These are phyloP conservation scores for Moringa oleifera DNA, from an alignment of 345 rosid genomes.

Conservation along the genomic window DNA sequence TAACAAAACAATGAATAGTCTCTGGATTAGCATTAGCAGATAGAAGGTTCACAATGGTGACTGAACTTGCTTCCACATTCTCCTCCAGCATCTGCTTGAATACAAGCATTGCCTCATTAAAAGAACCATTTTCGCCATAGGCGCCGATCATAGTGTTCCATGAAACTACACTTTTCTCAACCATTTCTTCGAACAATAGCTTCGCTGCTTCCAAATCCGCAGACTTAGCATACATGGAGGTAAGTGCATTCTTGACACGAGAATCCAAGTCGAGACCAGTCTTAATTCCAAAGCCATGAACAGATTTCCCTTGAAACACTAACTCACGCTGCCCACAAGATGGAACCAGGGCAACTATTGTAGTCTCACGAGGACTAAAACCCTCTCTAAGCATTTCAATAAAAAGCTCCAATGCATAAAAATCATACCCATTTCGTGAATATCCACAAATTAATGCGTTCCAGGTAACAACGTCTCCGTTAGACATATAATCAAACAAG, in stretches of 20 bases:
- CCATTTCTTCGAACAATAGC: conserved; percentile 44
- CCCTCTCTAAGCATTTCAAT: conserved; percentile 56
- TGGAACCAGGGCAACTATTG: conserved; percentile 60
- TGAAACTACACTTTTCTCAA: conserved; percentile 50
- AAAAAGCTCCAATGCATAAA: conserved; percentile 40
- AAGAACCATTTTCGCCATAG: conserved; percentile 51
- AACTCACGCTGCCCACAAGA: conserved; percentile 48
- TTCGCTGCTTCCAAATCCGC: conserved; percentile 51
- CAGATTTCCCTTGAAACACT: conserved; percentile 49
- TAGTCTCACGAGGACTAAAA: conserved; percentile 39
- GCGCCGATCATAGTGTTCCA: conserved; percentile 86
- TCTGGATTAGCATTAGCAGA: conserved; percentile 47
- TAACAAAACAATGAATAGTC: conserved; percentile 44
- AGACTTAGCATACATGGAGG: conserved; percentile 61
- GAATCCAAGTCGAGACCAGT: conserved; percentile 49
- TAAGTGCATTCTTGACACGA: conserved; percentile 48
- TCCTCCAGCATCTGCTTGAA: conserved; percentile 48
- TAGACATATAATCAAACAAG: conserved; percentile 62
- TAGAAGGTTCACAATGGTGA: conserved; percentile 56
- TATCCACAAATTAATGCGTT: conserved; percentile 75
- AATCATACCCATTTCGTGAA: conserved; percentile 48
- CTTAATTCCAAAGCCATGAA: conserved; percentile 56
- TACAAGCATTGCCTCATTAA: conserved; percentile 38
- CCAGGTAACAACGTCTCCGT: conserved; percentile 70
- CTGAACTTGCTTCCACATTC: conserved; percentile 36